Base-by-base conservation (phyloP, 345 rosid species). In the Populus simonii region DNA sequence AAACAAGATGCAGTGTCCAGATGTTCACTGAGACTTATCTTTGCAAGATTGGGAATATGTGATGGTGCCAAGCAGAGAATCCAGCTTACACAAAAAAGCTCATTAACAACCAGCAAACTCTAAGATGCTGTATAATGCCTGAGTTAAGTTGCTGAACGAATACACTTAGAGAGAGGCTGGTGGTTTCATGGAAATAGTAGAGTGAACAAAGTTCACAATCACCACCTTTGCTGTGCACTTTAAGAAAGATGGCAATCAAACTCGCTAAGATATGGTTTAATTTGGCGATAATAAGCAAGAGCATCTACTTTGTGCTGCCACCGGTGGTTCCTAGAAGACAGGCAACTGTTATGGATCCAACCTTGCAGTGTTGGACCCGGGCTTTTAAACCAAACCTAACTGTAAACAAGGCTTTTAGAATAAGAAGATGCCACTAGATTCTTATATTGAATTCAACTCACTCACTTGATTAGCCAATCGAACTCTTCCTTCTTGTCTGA, bases 401-500 rank as follows among this genome's bases (percentile, higher is more conserved):
- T 57, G 62, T 57, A 22, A n/a, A 57, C 62, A 9, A n/a, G 29
- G 63, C 29, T 59, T 59, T 59, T 59, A 59, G 29, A 23, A 23
- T 59, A 59, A 59, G 13, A 23, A 59, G 29, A 59, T 33, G 29
- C 25, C n/a, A 7, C 38, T 45, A 67, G 20, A 29, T 81, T 23
- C 38, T 43, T 47, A 35, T 47, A 61, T 12, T 25, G 7, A 18
- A 22, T 33, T 8, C 25, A 43, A 84, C 92, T 85, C 87, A 84
- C 92, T 85, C 87, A 96, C 99, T 90, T 89, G n/a, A 93, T 82
- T 74, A 93, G 89, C 99, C 99, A 92, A 20, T 88, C 84, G 59
- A 96, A 93, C 82, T 93, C 98, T 70, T 96, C 97, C 88, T 91
- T 90, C 71, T 91, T 88, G 83, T 93, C 97, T 3, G 97, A 87